These are phyloP conservation scores for Sporothrix phasma DNA, from an alignment of 2,329 filamentous ascomycete species.

Conservation along the genomic window DNA sequence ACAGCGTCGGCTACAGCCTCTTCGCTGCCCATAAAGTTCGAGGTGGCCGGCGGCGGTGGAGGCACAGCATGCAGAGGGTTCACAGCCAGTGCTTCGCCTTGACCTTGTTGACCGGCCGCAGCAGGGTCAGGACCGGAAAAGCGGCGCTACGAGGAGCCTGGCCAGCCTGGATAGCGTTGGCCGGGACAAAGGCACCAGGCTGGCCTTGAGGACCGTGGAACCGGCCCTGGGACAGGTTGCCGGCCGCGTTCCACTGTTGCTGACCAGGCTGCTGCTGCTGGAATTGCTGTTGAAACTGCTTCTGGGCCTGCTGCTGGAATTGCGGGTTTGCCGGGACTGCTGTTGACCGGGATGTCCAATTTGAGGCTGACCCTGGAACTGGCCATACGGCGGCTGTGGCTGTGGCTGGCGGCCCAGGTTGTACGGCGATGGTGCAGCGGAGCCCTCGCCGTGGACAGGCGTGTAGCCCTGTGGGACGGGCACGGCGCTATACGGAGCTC, in stretches of 20 bases:
- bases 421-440: constrained; percentile 24
- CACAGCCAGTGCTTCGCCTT: background rate
- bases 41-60: background rate
- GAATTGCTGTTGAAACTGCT: background rate
- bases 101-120: too few species aligned
- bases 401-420: background rate
- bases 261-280: background rate
- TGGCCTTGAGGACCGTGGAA: background rate
- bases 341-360: too few species aligned
- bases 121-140: background rate
- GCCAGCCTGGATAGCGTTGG: background rate
- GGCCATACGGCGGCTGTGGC: background rate
- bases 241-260: background rate
- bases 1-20: background rate
- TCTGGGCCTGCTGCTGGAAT: background rate
- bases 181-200: too few species aligned
- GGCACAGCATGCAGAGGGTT: constrained; percentile 16
- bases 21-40: background rate
- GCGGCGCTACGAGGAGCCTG: too few species aligned
- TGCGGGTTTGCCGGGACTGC: background rate
- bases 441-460: constrained; percentile 30
- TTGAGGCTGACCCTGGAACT: too few species aligned
- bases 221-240: background rate
- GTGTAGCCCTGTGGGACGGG: constrained; percentile 31
- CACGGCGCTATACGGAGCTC: constrained; percentile 30